Base-by-base conservation (phyloP, 805 yeast species). In the Priceomyces medius region DNA sequence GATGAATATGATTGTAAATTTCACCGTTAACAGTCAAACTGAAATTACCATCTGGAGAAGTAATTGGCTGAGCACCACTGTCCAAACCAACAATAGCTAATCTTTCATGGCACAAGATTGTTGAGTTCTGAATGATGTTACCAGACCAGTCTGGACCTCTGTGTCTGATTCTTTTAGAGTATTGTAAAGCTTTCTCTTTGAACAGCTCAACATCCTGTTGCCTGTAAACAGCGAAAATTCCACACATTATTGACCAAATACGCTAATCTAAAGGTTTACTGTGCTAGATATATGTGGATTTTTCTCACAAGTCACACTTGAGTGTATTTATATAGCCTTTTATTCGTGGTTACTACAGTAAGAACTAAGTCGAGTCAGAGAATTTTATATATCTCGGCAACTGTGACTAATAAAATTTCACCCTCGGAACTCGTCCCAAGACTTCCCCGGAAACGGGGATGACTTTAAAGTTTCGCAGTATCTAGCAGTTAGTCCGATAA, bases 81-180 rank as follows among this genome's bases (percentile, higher is more conserved):
- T 89, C 97, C 55, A 93, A 76, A 55, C 99, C 99, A 47, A 93
- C 99, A 62, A 93, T 90, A 51, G 98, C 95, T 63, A 93, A 77
- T 75, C 99, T 87, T 75, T 93, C 99, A 65, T 93, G 99, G 55
- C 86, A 83, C 53, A 93, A 69, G 52, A 93, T 83, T 36, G 97
- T 88, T 50, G 73, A 64, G 82, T 87, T 87, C 61, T 82, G 81
- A 51, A 78, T 71, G 50, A 77, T 64, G 81, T 88, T 89, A 59
- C 99, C 99, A 28, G 89, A 78, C 99, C 99, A 93, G 71, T 93
- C 99, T 53, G 99, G 99, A 59, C 99, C 99, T 71, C 99, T 84
- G 71, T 93, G 99, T 73, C 99, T 83, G 64, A 91, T 85, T 70
- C 90, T 80, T 68, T 88, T 91, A 48, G 98, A 78, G 63, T 88